A percentile compares a stretch with the other conserved stretches of the same genome.
These are phyloP conservation scores for Naematelia aurantialba DNA, from an alignment of 768 basidiomycete genomes.

Conservation along the genomic window DNA sequence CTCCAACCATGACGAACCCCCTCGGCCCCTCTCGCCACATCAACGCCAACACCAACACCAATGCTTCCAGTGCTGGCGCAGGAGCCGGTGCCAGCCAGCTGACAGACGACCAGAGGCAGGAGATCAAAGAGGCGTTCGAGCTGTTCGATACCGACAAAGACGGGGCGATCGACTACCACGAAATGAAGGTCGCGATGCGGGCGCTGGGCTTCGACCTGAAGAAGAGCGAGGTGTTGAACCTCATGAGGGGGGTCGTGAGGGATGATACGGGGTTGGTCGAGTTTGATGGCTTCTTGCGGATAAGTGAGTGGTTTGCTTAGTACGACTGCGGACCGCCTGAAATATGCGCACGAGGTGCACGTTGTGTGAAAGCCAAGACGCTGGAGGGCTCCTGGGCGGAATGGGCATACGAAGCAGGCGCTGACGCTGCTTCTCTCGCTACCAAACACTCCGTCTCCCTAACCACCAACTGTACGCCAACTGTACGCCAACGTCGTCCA, in stretches of 20 bases:
- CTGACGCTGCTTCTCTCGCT: no score
- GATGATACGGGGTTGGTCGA: constrained; percentile 63
- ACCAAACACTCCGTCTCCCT: no score
- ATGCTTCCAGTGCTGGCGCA: not conserved
- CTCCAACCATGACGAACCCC: constrained; percentile 1
- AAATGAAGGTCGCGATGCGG: constrained; percentile 97
- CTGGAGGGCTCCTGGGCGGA: no score
- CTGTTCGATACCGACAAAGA: constrained; percentile 99
- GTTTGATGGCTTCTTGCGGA: constrained; percentile 88
- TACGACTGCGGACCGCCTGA: no score
- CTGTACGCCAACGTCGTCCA: no score
- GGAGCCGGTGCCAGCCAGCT: constrained; percentile 17
- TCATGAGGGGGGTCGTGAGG: constrained; percentile 75
- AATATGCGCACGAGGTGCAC: not conserved
- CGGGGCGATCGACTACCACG: constrained; percentile 92
- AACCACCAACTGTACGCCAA: no score
- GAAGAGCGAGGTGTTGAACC: constrained; percentile 95
- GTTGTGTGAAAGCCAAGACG: not conserved
- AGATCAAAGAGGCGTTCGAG: constrained; percentile 98
- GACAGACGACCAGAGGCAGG: constrained; percentile 63
- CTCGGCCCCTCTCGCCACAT: not conserved
- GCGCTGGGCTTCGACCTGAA: constrained; percentile 97
- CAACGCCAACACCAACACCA: constrained; percentile 5
- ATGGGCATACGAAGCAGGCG: no score
- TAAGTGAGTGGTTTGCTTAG: constrained; percentile 62